A percentile compares a stretch with the other conserved stretches of the same genome.
Conservation (phyloP, 2,329 filamentous ascomycete species). For the Ophiostoma himal-ulmi region DNA sequence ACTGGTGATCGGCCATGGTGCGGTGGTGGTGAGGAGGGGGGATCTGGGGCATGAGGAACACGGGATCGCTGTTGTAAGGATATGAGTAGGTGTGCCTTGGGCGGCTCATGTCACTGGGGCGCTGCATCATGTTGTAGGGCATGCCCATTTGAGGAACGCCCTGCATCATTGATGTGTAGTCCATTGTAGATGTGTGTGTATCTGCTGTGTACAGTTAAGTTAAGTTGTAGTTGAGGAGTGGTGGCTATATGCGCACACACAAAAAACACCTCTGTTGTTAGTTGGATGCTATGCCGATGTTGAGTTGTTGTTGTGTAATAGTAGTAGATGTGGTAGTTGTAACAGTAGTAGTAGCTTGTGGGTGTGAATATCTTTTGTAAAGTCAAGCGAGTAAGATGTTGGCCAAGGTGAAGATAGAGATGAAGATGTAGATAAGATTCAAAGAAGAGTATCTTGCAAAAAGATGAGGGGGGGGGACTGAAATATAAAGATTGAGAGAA, state of each 20-base stretch:
- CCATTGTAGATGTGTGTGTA: slow-evolving; percentile 17
- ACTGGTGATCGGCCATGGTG: slow-evolving; percentile 26
- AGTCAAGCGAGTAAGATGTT: neutral
- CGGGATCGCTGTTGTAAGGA: slow-evolving; percentile 21
- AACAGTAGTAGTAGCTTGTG: neutral
- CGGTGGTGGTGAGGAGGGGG: slow-evolving; percentile 25
- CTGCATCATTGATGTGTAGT: slow-evolving; percentile 24
- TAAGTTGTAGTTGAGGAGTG: neutral
- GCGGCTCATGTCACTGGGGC: slow-evolving; percentile 1
- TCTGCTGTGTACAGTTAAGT: neutral
- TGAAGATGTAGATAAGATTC: neutral
- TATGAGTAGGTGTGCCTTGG: slow-evolving; percentile 20
- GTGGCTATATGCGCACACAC: neutral
- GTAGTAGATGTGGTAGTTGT: too few species aligned
- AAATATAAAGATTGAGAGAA: neutral
- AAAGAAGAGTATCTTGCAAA: neutral
- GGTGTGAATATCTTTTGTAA: neutral
- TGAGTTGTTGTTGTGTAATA: too few species aligned
- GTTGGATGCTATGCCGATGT: neutral
- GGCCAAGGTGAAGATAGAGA: neutral
- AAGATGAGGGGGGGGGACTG: neutral
- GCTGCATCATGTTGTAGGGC: slow-evolving; percentile 15
- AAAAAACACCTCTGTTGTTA: neutral
- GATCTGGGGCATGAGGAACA: slow-evolving; percentile 20
- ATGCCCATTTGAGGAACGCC: slow-evolving; percentile 20